phyloP scores from a whole-genome alignment of 2,329 filamentous ascomycete species.

The Ophiostoma ulmi region DNA sequence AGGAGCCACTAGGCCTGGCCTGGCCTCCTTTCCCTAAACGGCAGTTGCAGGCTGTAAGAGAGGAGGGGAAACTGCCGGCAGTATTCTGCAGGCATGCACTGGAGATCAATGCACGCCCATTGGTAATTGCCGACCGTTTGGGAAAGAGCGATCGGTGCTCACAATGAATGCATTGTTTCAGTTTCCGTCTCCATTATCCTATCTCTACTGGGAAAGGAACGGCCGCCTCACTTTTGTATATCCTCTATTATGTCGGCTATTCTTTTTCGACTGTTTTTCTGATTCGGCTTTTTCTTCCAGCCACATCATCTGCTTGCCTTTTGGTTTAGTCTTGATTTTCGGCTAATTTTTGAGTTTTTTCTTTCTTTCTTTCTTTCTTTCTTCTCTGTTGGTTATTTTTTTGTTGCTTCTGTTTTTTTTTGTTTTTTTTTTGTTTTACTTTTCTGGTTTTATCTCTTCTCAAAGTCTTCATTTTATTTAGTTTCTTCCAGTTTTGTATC shows the following conservation, averaged over 20 bases:
- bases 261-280: background rate
- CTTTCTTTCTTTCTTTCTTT: background rate
- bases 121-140: background rate
- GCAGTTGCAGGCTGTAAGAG: background rate
- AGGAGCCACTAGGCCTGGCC: background rate
- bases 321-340: background rate
- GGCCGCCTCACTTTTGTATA: background rate
- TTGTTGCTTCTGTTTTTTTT: background rate
- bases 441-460: background rate
- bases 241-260: background rate
- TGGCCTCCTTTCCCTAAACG: background rate
- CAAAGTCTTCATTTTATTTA: background rate
- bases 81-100: background rate
- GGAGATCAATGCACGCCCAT: background rate
- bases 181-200: background rate
- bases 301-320: background rate
- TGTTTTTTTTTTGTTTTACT: too few species aligned
- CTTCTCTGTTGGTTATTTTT: background rate
- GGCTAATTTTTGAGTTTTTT: background rate
- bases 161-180: background rate
- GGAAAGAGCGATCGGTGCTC: background rate
- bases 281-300: background rate
- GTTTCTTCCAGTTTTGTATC: background rate
- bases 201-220: background rate
- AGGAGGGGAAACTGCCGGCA: background rate